phyloP scores from a whole-genome alignment of 352 stramenopile species.

The Pseudoperonospora humuli region DNA sequence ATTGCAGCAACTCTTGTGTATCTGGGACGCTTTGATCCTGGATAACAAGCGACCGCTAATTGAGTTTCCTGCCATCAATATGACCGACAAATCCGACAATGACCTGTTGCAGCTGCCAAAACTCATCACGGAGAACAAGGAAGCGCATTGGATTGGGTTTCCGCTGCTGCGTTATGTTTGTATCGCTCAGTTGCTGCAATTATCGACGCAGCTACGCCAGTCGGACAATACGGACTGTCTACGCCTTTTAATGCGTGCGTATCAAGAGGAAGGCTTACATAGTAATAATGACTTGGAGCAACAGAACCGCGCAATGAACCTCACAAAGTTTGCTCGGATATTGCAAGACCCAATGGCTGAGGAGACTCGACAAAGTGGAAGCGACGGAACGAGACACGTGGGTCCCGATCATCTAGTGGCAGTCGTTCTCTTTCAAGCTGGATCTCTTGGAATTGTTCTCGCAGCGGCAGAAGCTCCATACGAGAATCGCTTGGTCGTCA shows the following conservation, averaged over 20 bases:
- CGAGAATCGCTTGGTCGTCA: conserved; percentile 54
- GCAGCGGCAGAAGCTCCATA: conserved; percentile 41
- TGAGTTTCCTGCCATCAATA: conserved; percentile 30
- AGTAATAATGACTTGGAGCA: not conserved
- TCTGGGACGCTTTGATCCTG: conserved; percentile 71
- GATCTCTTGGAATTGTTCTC: conserved; percentile 65
- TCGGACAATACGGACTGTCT: conserved; percentile 65
- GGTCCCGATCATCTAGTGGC: conserved; percentile 25
- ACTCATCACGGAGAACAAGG: conserved; percentile 10
- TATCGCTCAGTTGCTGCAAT: conserved; percentile 47
- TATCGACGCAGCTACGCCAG: conserved; percentile 44
- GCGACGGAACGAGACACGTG: not conserved
- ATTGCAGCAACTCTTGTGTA: conserved; percentile 44
- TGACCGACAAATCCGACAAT: conserved; percentile 24
- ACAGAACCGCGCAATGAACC: conserved; percentile 14
- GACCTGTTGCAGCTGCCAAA: conserved; percentile 33
- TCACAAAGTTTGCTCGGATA: conserved; percentile 46
- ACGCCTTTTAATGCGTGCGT: conserved; percentile 65
- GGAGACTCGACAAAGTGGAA: conserved; percentile 8
- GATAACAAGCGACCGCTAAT: conserved; percentile 26
- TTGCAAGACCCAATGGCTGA: conserved; percentile 55
- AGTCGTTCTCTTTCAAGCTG: conserved; percentile 52
- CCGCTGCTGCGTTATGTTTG: conserved; percentile 64
- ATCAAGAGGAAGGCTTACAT: conserved; percentile 17
- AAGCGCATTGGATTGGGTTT: conserved; percentile 46